Base-by-base conservation (phyloP, 345 rosid species). In the Lagerstroemia speciosa region DNA sequence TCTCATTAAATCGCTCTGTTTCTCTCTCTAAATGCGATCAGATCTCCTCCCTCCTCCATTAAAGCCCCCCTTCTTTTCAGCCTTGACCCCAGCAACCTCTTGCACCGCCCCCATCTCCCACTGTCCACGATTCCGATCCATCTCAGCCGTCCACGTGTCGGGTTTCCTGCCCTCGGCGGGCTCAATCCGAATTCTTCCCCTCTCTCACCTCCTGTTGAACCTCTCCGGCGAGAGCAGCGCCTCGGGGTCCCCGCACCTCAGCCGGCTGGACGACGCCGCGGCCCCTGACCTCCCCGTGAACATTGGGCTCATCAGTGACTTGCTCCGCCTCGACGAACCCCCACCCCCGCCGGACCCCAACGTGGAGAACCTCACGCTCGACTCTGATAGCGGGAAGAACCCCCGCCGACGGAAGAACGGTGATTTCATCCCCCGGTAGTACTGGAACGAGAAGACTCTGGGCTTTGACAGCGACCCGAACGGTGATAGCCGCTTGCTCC, bases 191-290 rank as follows among this genome's bases (percentile, higher is more conserved):
- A 9, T 38, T 43, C 34, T 71, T n/a, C 2, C n/a, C 27, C 40
- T 15, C 38, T 31, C 22, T 53, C 52, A 83, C 68, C 94, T 77
- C 26, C 84, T 53, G 78, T 78, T 86, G 60, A 87, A 89, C 72
- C 98, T 84, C 79, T 93, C 97, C 85, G 98, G 98, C 58, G 98
- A 93, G 2, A 93, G 70, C 46, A 93, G 66, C 43, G 98, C 98
- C 83, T 93, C 98, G 26, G 98, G 98, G 80, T 93, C 97, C 60
- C 98, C 98, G 70, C 98, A 93, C 76, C 98, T 74, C 22, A 91
- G 71, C 77, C 98, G 73, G 80, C 98, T 93, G 41, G 98, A 89
- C 62, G 95, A 83, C 78, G 85, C 86, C 26, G 82, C 79, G 53
- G 83, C 80, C 48, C 73, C 78, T 15, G 83, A 69, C 20, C 89